Conservation (phyloP, 1,284 basidiomycete genomes). For the Sporisorium iseilematis-ciliati region DNA sequence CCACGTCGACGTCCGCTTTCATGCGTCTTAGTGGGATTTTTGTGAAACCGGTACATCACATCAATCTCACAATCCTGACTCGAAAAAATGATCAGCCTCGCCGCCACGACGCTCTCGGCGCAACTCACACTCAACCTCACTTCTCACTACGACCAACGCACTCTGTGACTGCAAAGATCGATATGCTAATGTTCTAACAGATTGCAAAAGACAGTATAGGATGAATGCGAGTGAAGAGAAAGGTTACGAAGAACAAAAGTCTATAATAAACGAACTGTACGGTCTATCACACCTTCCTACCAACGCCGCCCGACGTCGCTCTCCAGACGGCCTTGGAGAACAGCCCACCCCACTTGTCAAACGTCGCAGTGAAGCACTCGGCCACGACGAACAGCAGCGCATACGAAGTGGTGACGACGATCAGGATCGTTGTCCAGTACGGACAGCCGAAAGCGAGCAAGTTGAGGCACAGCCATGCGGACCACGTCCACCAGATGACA, state of each 20-base stretch:
- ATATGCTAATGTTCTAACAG: not conserved
- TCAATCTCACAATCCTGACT: not conserved
- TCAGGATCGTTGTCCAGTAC: slow-evolving; percentile 61
- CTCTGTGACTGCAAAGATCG: not conserved
- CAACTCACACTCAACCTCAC: not conserved
- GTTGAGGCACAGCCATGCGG: slow-evolving; percentile 55
- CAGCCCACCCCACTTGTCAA: slow-evolving; percentile 58
- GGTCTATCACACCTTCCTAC: slow-evolving; percentile 24
- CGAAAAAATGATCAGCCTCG: not conserved
- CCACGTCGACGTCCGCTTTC: slow-evolving; percentile 1
- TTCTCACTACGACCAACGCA: not conserved
- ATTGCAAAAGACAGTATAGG: slow-evolving; percentile 5
- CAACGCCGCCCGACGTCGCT: slow-evolving; percentile 53
- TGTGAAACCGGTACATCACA: not conserved
- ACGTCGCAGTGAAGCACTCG: slow-evolving; percentile 60
- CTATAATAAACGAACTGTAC: not conserved
- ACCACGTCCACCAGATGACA: slow-evolving; percentile 62
- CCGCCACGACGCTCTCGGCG: no score
- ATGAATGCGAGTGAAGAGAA: slow-evolving; percentile 1
- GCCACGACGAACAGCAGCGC: slow-evolving; percentile 44
- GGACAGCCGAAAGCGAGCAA: slow-evolving; percentile 49
- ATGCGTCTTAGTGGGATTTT: not conserved
- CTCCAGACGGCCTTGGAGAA: slow-evolving; percentile 61
- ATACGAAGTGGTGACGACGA: slow-evolving; percentile 58
- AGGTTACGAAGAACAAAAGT: not conserved